Conservation (phyloP, 768 basidiomycete genomes). For the Mycena alexandri region DNA sequence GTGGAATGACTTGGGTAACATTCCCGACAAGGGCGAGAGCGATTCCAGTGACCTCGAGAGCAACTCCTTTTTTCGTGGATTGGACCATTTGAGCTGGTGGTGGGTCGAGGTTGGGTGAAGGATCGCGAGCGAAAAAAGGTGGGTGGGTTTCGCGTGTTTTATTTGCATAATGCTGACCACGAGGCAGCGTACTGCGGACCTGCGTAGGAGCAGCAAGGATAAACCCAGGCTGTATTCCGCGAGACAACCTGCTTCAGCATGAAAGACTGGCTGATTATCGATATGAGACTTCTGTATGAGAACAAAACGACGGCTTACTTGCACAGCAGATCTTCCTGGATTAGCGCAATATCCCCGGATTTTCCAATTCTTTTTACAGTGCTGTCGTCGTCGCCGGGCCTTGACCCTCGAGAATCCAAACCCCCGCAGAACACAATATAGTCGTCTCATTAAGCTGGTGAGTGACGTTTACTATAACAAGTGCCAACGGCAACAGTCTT, state of each 20-base stretch:
- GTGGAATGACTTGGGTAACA: neutral
- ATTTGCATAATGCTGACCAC: neutral
- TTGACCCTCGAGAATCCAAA: no score
- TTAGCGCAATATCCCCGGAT: no score
- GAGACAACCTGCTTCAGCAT: neutral
- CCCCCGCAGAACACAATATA: no score
- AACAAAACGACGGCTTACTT: no score
- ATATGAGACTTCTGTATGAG: neutral
- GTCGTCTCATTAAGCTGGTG: no score
- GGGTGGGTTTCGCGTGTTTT: neutral
- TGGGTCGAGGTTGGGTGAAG: neutral
- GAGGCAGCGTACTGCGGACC: neutral
- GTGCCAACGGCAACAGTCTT: no score
- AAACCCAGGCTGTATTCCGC: neutral
- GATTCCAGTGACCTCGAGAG: neutral
- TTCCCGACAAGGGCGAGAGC: neutral
- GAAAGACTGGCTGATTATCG: neutral
- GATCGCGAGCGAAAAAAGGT: neutral
- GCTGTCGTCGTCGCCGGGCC: no score
- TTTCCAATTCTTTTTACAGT: no score
- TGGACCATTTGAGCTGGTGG: neutral
- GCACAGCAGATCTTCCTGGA: no score
- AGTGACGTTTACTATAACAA: no score
- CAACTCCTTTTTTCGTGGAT: neutral
- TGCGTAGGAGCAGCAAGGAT: neutral